phyloP scores from a whole-genome alignment of 192 early-diverging fungal species.

The Coemansia sp. region DNA sequence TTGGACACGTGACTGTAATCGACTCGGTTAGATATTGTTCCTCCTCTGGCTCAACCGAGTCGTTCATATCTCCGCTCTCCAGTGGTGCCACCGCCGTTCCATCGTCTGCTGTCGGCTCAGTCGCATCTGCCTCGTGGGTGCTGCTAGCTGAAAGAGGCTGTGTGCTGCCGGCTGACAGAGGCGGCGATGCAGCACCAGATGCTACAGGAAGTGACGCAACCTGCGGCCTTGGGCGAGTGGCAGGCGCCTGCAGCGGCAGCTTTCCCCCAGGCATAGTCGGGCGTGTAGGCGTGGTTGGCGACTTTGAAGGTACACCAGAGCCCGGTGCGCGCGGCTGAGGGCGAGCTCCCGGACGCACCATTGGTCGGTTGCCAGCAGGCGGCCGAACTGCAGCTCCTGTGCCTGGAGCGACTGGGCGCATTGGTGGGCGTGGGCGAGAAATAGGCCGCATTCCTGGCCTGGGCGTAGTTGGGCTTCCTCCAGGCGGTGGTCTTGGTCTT shows the following conservation, averaged over 20 bases:
- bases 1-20: constrained; percentile 30
- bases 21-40: constrained; percentile 40
- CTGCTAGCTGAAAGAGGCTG: constrained; percentile 1
- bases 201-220: neutral
- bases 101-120: neutral
- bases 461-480: neutral
- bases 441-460: constrained; percentile 27
- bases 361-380: constrained; percentile 14
- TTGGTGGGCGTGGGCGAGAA: constrained; percentile 19
- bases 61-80: neutral
- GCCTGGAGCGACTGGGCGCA: constrained; percentile 19
- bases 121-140: neutral
- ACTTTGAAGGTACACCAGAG: neutral
- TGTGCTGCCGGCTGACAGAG: neutral
- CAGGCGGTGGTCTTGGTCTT: constrained; percentile 26
- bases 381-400: constrained; percentile 5
- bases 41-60: constrained; percentile 14
- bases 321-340: constrained; percentile 12
- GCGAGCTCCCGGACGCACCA: constrained; percentile 21
- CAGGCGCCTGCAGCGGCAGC: neutral
- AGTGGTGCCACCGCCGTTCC: neutral
- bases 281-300: neutral
- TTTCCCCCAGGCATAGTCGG: constrained; percentile 11
- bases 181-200: neutral
- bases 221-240: constrained; percentile 5